These are phyloP conservation scores for Paracoccidioides brasiliensis DNA, from an alignment of 2,329 filamentous ascomycete genomes.

Conservation along the genomic window DNA sequence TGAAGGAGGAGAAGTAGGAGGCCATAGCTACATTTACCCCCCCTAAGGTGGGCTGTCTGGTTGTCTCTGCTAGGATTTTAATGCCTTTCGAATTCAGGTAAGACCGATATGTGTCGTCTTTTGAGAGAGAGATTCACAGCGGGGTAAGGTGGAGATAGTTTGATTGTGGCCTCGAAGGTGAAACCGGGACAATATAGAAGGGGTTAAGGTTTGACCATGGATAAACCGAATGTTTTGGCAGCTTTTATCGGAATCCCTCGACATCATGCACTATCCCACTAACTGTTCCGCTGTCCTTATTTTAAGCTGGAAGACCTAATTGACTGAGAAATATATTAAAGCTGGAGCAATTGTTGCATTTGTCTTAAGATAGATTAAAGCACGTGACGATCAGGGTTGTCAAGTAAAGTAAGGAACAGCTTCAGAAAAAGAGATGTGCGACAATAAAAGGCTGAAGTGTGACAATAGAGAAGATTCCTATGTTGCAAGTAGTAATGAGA, in stretches of 20 bases:
- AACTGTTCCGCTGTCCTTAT: background rate
- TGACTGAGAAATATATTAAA: background rate
- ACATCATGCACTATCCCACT: background rate
- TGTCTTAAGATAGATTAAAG: background rate
- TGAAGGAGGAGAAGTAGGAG: constrained; percentile 64
- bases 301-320: too few relatives aligned
- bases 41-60: background rate
- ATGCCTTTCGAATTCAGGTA: background rate
- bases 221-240: background rate
- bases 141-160: background rate
- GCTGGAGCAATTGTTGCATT: background rate
- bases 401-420: background rate
- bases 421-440: background rate
- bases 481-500: background rate
- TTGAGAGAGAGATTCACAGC: too few relatives aligned
- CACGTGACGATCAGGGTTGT: background rate
- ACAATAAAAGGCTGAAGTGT: too few relatives aligned
- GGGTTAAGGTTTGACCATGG: background rate
- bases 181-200: background rate
- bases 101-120: background rate
- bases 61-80: background rate
- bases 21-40: constrained; percentile 42
- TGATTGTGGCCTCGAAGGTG: background rate
- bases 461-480: background rate
- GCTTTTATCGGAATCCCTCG: background rate